Base-by-base conservation (phyloP, 2,329 filamentous ascomycete genomes). In the Knoxdaviesia capensis region DNA sequence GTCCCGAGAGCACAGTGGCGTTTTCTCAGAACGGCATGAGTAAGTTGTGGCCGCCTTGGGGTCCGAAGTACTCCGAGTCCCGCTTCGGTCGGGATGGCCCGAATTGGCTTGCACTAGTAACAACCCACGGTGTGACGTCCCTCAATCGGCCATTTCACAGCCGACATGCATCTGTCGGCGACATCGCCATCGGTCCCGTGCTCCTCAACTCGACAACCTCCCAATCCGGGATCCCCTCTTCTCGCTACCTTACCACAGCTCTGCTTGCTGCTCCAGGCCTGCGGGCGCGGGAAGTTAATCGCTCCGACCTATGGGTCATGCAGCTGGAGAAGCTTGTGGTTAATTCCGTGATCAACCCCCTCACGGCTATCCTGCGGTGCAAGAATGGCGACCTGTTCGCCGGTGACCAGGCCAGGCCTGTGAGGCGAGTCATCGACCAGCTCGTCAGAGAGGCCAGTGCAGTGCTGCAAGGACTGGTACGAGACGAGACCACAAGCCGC, bases 1-100 rank as follows among this genome's bases (percentile, higher is more conserved):
- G 74, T 47, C 56, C 61, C 3, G 57, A 66, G 4, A 83, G 77
- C n/a, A 80, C 82, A 0, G 72, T 94, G n/a, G 66, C 80, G 8
- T 82, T 94, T 51, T 62, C 84, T 29, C 87, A 94, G 51, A 94
- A 94, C 51, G 88, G 88, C 39, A 80, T 94, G 74, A 86, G 82
- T 32, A 66, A 63, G 48, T 55, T 72, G 10, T 74, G 69, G 69
- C 68, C 69, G 29, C 69, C 69, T 6, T 54, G 64, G 40, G 68
- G 68, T 3, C 48, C 50, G 4, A 45, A 53, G 1, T 73, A 71
- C 51, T 54, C 56, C 34, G 47, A 50, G 2, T 52, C 58, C 42
- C 58, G 68, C 11, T 71, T 62, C 43, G 48, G 54, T 2, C 52
- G 49, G 7, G 44, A 51, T 20, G 54, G 55, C 6, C 87, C 87